Percentiles rank a stretch among this genome's conserved stretches.
Evolutionary conservation across 2,329 filamentous ascomycete genomes (phyloP).

Genomic region (Diaporthe destruens): DNA sequence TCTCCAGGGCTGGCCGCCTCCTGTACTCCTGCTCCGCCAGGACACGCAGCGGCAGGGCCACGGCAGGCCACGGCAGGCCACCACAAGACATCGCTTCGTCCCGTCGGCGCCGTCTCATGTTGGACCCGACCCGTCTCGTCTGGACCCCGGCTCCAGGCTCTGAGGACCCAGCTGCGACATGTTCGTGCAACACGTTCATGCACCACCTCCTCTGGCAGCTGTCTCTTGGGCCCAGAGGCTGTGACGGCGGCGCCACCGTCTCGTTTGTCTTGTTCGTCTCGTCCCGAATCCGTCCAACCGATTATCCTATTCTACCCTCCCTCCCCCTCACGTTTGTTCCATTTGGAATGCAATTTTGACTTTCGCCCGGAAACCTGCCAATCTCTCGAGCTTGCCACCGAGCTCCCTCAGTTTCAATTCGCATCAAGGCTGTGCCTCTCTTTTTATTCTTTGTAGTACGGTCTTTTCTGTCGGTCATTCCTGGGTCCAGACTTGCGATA

Average conservation of each 20-base stretch:
- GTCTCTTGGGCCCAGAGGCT: too few species aligned
- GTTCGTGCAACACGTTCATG: slow-evolving; percentile 33
- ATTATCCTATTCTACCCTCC: slow-evolving; percentile 19
- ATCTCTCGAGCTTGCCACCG: slow-evolving; percentile 27
- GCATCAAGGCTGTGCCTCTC: slow-evolving; percentile 38
- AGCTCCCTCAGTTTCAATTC: slow-evolving; percentile 26
- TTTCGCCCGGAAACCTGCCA: slow-evolving; percentile 28
- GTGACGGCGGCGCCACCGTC: slow-evolving; percentile 13
- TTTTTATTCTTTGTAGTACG: slow-evolving; percentile 27
- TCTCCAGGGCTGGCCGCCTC: neutral
- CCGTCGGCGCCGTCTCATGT: slow-evolving; percentile 28
- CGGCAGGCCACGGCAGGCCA: neutral
- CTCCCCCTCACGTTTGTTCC: slow-evolving; percentile 2
- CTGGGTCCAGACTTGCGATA: slow-evolving; percentile 8
- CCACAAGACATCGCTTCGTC: slow-evolving; percentile 18
- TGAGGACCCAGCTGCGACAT: slow-evolving; percentile 26
- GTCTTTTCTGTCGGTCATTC: slow-evolving; percentile 23
- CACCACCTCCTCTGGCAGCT: neutral
- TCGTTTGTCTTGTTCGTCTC: slow-evolving; percentile 26
- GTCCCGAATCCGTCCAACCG: slow-evolving; percentile 18
- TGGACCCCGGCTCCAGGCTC: slow-evolving; percentile 23
- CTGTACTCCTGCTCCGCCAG: neutral
- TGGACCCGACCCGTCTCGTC: slow-evolving; percentile 32
- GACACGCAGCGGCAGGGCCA: too few species aligned
- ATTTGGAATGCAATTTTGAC: slow-evolving; percentile 20